These are phyloP conservation scores for Penicillium lividum DNA, from an alignment of 495 filamentous ascomycete genomes.

Conservation along the genomic window DNA sequence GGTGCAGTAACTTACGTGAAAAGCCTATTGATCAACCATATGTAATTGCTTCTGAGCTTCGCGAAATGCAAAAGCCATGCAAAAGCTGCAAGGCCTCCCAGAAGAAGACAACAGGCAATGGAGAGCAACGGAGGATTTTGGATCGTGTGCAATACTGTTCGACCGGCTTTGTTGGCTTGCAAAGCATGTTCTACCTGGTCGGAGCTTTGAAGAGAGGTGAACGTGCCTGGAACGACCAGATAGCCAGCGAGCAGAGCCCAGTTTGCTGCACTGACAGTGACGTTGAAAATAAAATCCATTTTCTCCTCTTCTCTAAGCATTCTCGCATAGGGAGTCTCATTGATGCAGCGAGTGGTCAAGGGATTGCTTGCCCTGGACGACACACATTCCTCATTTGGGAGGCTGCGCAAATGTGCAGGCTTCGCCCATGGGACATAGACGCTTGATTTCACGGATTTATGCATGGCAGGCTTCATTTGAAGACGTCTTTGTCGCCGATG, in stretches of 20 bases:
- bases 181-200: slow-evolving; percentile 12
- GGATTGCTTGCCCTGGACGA: neutral
- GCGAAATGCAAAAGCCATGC: slow-evolving; percentile 6
- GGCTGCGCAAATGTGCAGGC: neutral
- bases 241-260: slow-evolving; percentile 35
- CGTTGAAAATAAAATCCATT: slow-evolving; percentile 26
- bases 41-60: no score
- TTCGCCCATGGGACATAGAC: neutral
- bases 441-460: neutral
- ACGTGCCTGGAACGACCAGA: slow-evolving; percentile 35
- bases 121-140: slow-evolving; percentile 10
- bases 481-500: neutral
- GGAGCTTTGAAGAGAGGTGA: slow-evolving; percentile 24
- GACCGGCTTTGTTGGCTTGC: slow-evolving; percentile 5
- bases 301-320: slow-evolving; percentile 30
- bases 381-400: neutral
- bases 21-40: no score
- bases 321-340: slow-evolving; percentile 22
- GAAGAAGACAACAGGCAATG: slow-evolving; percentile 9
- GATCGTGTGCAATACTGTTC: slow-evolving; percentile 3
- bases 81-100: slow-evolving; percentile 4
- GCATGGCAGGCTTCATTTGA: neutral
- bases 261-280: slow-evolving; percentile 28
- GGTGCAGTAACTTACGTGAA: no score
- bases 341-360: slow-evolving; percentile 1